Evolutionary conservation across 306 rosid species (phyloP), one percentile per base, ranked within the genome.

Genomic region (Biancaea sappan): DNA sequence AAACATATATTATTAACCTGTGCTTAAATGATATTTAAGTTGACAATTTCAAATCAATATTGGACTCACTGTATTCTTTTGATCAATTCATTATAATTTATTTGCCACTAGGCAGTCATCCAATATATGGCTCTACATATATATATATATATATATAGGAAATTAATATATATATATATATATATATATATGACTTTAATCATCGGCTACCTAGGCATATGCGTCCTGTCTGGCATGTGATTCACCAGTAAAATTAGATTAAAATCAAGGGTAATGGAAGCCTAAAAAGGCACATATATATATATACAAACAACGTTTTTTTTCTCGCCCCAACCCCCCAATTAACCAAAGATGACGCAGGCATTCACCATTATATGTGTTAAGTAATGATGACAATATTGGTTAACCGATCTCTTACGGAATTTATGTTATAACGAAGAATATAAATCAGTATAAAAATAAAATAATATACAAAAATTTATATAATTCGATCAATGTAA

Each of bases 221-320:
- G n/a, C n/a, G n/a, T n/a, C n/a, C 46, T 40, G 14, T 59, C 26
- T 18, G 47, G 48, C 68, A 35, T 62, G 68, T 62, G 68, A 62
- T 21, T 37, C 46, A 37, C 11, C 68, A 62, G 68, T 61, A 10
- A 35, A 8, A 34, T 18, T 61, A 18, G 3, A 9, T 18, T 34
- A 5, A 35, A 8, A 32, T 57, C 43, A 34, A 34, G 5, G 18
- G 4, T 18, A 18, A 38, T 8, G 14, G 25, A 32, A 60, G 11
- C 35, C 9, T 4, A 44, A 16, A 5, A 50, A 40, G 44, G 13
- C 44, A 2, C 0, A 0, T 4, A 37, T 37, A 37, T 37, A 37
- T 37, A 37, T 37, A 37, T 8, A 28, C 25, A 1, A 9, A 54
- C 56, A 50, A 19, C 56, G n/a, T 19, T 50, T 50, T 11, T 50